These are phyloP conservation scores for Hydrangea macrophylla DNA, from an alignment of 148 eudicot species.

Conservation along the genomic window DNA sequence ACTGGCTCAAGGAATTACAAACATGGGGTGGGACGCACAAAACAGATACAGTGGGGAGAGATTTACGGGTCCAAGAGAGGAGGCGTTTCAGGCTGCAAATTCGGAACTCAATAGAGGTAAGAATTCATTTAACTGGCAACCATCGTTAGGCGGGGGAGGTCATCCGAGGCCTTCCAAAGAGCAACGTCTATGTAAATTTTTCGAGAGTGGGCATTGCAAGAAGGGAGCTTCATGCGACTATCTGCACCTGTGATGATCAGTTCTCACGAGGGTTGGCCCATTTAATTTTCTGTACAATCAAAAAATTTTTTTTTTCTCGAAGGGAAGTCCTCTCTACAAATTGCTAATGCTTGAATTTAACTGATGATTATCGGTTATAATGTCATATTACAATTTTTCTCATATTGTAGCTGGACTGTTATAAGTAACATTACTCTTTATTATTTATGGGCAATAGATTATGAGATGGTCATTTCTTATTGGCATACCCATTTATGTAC, in stretches of 20 bases:
- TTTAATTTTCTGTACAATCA: slow-evolving; percentile 40
- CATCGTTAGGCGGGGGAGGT: slow-evolving; percentile 56
- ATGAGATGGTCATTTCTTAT: too few species aligned
- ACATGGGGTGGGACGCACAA: slow-evolving; percentile 29
- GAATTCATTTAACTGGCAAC: too few species aligned
- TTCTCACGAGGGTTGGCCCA: slow-evolving; percentile 28
- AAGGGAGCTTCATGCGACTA: slow-evolving; percentile 75
- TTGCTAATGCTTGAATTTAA: slow-evolving; percentile 3
- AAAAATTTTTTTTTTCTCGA: slow-evolving; percentile 13
- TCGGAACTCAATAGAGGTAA: slow-evolving; percentile 40
- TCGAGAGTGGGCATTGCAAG: slow-evolving; percentile 68
- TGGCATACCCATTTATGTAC: too few species aligned
- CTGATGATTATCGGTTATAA: slow-evolving; percentile 3
- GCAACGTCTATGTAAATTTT: slow-evolving; percentile 77
- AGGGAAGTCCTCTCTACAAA: slow-evolving; percentile 4
- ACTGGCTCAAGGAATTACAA: slow-evolving; percentile 27
- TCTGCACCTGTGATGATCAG: slow-evolving; percentile 52
- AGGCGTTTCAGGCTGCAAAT: slow-evolving; percentile 39
- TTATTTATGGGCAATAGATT: too few species aligned
- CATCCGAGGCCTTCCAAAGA: slow-evolving; percentile 48
- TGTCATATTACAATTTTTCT: slow-evolving; percentile 8
- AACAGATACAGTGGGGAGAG: slow-evolving; percentile 37
- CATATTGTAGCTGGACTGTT: too few species aligned
- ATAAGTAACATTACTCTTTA: too few species aligned
- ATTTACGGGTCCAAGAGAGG: slow-evolving; percentile 45